These are phyloP conservation scores for Flaveria trinervia DNA, from an alignment of 129 eudicot species.

Conservation along the genomic window DNA sequence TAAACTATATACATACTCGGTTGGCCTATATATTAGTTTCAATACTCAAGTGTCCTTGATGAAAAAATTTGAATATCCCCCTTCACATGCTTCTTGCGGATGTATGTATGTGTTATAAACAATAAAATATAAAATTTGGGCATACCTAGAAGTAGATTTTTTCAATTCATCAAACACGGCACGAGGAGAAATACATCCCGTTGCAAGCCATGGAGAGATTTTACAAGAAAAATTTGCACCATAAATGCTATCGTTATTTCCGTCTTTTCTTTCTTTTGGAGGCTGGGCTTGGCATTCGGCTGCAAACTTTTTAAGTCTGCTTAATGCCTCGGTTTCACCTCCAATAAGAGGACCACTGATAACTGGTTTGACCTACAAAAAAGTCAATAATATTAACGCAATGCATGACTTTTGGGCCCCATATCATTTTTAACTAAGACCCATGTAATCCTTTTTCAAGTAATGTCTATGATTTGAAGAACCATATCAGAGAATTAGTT, in stretches of 20 bases:
- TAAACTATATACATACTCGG: not conserved
- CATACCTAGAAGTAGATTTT: conserved; percentile 81
- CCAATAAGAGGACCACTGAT: conserved; percentile 69
- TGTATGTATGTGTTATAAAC: not conserved
- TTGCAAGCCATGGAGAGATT: conserved; percentile 96
- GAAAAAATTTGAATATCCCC: not conserved
- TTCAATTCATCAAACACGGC: conserved; percentile 83
- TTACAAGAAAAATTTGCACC: conserved; percentile 97
- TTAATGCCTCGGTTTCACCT: conserved; percentile 90
- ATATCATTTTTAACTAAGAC: not conserved
- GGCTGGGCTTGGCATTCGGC: conserved; percentile 86
- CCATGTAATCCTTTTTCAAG: not conserved
- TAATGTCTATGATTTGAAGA: not conserved
- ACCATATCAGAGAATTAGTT: conserved; percentile 2
- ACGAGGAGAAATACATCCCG: conserved; percentile 93
- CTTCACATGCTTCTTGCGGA: not conserved
- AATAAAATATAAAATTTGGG: not conserved
- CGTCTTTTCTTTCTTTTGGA: conserved; percentile 53
- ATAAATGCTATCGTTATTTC: conserved; percentile 63
- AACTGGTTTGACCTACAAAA: conserved; percentile 61
- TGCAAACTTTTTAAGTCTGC: conserved; percentile 74
- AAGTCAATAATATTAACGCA: conserved; percentile 2
- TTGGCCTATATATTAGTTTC: not conserved
- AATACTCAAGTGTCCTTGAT: not conserved
- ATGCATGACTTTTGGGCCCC: not conserved